Conservation (phyloP, 768 basidiomycete genomes). For the Ramaria rubella region DNA sequence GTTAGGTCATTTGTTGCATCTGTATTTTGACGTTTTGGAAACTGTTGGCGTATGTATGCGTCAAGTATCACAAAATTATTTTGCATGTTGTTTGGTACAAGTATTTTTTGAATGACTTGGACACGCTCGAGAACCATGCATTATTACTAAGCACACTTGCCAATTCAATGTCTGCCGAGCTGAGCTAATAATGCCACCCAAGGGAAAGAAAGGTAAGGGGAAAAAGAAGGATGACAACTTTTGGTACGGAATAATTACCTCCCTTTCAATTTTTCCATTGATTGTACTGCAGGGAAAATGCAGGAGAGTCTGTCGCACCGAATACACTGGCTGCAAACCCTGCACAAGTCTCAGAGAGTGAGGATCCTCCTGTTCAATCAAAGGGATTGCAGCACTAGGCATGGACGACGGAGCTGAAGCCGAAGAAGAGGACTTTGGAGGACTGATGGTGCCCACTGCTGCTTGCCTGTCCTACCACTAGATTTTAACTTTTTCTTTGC, state of each 20-base stretch:
- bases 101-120: too few species aligned
- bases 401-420: conserved; percentile 39
- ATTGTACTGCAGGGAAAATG: conserved; percentile 45
- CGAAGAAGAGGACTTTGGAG: conserved; percentile 64
- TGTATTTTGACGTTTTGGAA: too few species aligned
- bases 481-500: not conserved
- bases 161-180: too few species aligned
- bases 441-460: conserved; percentile 83
- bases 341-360: conserved; percentile 35
- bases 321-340: conserved; percentile 29
- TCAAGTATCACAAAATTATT: too few species aligned
- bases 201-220: conserved; percentile 81
- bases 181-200: conserved; percentile 59
- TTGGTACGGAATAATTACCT: conserved; percentile 58
- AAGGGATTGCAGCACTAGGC: conserved; percentile 34
- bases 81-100: too few species aligned
- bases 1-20: too few species aligned
- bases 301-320: conserved; percentile 47
- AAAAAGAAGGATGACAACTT: conserved; percentile 77
- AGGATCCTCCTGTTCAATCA: conserved; percentile 28
- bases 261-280: conserved; percentile 13
- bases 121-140: too few species aligned
- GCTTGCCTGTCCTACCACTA: too few species aligned
- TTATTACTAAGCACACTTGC: too few species aligned
- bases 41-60: too few species aligned